phyloP scores from a whole-genome alignment of 2,329 filamentous ascomycete genomes.

The Didymella exigua region DNA sequence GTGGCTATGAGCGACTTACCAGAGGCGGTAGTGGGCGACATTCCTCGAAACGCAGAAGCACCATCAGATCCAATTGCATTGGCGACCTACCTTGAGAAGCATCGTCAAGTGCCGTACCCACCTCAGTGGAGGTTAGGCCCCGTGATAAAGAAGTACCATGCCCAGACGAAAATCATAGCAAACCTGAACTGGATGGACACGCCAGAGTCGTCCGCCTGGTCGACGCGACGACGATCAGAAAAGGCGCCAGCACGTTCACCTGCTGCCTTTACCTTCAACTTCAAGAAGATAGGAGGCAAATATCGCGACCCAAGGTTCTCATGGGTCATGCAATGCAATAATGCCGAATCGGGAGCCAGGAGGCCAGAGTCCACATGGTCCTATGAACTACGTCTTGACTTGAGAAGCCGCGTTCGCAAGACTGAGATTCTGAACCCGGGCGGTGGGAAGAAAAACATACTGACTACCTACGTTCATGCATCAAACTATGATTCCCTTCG shows the following conservation, averaged over 20 bases:
- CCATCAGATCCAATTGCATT: constrained; percentile 21
- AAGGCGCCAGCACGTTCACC: constrained; percentile 16
- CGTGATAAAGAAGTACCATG: constrained; percentile 30
- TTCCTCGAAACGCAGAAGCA: neutral
- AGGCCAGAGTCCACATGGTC: constrained; percentile 25
- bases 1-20: constrained; percentile 1
- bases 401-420: constrained; percentile 30
- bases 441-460: constrained; percentile 20
- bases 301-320: constrained; percentile 33
- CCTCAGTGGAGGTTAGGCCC: constrained; percentile 39
- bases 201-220: constrained; percentile 31
- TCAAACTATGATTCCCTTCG: constrained; percentile 41
- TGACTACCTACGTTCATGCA: constrained; percentile 41
- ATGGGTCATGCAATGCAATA: constrained; percentile 35
- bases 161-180: constrained; percentile 14
- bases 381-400: constrained; percentile 37
- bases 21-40: constrained; percentile 4
- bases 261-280: constrained; percentile 31
- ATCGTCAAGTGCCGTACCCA: constrained; percentile 40
- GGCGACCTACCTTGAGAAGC: constrained; percentile 34
- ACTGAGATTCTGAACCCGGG: constrained; percentile 30
- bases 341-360: constrained; percentile 8
- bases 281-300: constrained; percentile 32
- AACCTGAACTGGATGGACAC: constrained; percentile 36
- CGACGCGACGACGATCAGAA: constrained; percentile 25